Conservation (phyloP, 139 green algal species). For the Haematococcus lacustris region DNA sequence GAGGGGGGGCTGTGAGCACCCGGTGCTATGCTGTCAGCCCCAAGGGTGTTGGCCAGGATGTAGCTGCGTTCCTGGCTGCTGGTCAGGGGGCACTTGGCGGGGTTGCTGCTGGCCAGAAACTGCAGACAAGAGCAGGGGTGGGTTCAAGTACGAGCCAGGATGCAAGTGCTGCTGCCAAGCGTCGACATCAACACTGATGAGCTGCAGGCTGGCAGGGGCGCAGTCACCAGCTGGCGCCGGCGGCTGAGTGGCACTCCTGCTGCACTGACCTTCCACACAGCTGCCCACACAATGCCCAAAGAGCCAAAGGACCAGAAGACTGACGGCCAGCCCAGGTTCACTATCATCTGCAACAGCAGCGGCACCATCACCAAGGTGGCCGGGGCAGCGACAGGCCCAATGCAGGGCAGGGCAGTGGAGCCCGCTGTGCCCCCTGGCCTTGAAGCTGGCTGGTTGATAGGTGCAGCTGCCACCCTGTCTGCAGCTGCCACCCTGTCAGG, state of each 20-base stretch:
- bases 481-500: neutral
- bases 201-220: neutral
- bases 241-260: neutral
- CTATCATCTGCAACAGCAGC: slow-evolving; percentile 68
- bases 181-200: neutral
- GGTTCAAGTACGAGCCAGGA: neutral
- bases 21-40: slow-evolving; percentile 31
- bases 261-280: neutral
- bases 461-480: neutral
- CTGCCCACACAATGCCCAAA: slow-evolving; percentile 71
- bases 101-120: slow-evolving; percentile 38
- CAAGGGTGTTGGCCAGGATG: slow-evolving; percentile 34
- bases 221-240: neutral
- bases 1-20: neutral
- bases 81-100: slow-evolving; percentile 54
- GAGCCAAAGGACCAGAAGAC: slow-evolving; percentile 93
- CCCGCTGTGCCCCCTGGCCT: neutral
- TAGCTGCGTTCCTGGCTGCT: slow-evolving; percentile 29
- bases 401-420: too few species aligned
- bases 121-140: neutral
- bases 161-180: neutral
- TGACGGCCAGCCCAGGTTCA: slow-evolving; percentile 68
- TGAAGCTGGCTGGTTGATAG: neutral
- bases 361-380: neutral
- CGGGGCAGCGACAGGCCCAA: too few species aligned